phyloP scores from a whole-genome alignment of 2,329 filamentous ascomycete species.

The Colletotrichum sojae region DNA sequence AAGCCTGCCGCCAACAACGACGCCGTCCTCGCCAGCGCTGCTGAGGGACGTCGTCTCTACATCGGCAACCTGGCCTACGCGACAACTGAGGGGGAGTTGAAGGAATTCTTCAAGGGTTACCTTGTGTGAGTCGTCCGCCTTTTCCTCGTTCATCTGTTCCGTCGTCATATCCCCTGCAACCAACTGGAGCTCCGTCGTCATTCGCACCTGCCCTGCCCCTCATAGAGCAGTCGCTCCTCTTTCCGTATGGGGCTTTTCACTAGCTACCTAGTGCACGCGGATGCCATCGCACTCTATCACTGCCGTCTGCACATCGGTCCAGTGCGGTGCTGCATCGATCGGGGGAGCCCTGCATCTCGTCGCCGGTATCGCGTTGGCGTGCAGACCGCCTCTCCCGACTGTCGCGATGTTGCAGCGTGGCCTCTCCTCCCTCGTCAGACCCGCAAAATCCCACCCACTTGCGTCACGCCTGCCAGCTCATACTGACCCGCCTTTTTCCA shows the following conservation, averaged over 20 bases:
- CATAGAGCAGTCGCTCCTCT: background rate
- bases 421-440: slow-evolving; percentile 36
- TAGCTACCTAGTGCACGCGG: background rate
- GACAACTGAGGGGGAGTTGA: slow-evolving; percentile 99
- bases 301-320: slow-evolving; percentile 1
- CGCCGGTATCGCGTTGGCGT: background rate
- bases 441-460: slow-evolving; percentile 39
- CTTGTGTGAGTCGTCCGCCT: slow-evolving; percentile 83
- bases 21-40: slow-evolving; percentile 95
- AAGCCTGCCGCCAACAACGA: slow-evolving; percentile 78
- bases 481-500: slow-evolving; percentile 39
- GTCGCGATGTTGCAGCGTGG: slow-evolving; percentile 38
- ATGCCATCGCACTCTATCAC: background rate
- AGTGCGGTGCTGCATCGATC: slow-evolving; percentile 1
- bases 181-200: slow-evolving; percentile 12
- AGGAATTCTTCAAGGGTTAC: slow-evolving; percentile 99
- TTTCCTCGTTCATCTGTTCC: background rate
- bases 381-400: slow-evolving; percentile 29
- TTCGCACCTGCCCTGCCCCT: slow-evolving; percentile 13
- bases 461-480: slow-evolving; percentile 40
- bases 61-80: slow-evolving; percentile 99
- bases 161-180: slow-evolving; percentile 16
- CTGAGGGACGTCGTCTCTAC: slow-evolving; percentile 98
- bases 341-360: slow-evolving; percentile 1
- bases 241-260: too few relatives aligned